Evolutionary conservation across 2,329 filamentous ascomycete genomes (phyloP), one percentile per base, ranked within the genome.

Genomic region (Beauveria varroae): DNA sequence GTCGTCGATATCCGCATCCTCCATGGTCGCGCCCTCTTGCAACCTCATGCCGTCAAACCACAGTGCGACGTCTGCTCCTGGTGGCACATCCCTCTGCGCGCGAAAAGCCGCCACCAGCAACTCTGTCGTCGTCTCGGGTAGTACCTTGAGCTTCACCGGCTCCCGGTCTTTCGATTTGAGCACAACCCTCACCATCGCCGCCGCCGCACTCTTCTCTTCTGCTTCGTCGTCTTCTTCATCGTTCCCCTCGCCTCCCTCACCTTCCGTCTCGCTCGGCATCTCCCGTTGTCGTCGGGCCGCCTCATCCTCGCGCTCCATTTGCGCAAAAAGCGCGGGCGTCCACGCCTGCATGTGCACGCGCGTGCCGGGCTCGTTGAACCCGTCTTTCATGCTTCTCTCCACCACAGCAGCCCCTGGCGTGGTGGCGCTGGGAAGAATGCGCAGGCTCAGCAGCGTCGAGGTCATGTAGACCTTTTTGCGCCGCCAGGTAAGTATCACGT

Each of bases 401-500:
- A 12, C 71, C 12, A 70, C 68, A 22, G 81, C 72, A 16, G 78
- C 72, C 16, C 44, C 55, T 46, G 80, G 79, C 5, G 80, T 72
- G 14, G 68, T 68, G 6, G 64, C 69, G 12, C 75, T 72, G 0
- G 78, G 75, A 9, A 75, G 70, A 51, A 95, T 81, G 7, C 86
- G 86, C 7, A 96, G 75, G 53, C 82, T 86, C 58, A 80, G 79
- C 62, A 90, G 87, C 1, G 88, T 93, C 5, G 89, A 90, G n/a
- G 83, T 82, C 65, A 89, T 85, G 70, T 89, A 96, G 3, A 96
- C 74, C 63, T 85, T 84, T 62, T 84, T 84, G 28, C 84, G 82
- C 64, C 86, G 87, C 87, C 90, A 96, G 0, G 90, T 95, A 60
- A 98, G 80, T 67, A 95, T 88, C 20, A 96, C 76, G 1, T 78